These are phyloP conservation scores for Ceratobasidium sp. DNA, from an alignment of 1,284 basidiomycete genomes.

Conservation along the genomic window DNA sequence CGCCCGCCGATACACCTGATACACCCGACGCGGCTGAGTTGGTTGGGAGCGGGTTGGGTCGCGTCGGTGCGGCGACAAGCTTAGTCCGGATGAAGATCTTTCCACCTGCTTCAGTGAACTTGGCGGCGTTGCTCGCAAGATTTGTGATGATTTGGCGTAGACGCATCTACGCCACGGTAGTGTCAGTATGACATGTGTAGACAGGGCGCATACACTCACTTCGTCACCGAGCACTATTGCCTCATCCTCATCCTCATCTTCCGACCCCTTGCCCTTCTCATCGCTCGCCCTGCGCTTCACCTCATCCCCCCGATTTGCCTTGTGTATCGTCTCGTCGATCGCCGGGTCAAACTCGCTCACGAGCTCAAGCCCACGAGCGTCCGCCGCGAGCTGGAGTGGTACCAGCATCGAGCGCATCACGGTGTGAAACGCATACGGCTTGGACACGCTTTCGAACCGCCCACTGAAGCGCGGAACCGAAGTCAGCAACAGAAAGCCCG, in stretches of 20 bases:
- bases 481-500: conserved; percentile 10
- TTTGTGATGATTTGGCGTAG: conserved; percentile 84
- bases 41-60: conserved; percentile 40
- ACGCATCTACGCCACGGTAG: conserved; percentile 61
- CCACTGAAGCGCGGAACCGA: conserved; percentile 61
- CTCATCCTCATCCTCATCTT: conserved; percentile 62
- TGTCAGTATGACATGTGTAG: neutral
- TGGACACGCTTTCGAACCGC: conserved; percentile 76
- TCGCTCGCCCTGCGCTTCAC: conserved; percentile 63
- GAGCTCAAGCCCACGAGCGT: conserved; percentile 76
- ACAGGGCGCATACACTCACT: conserved; percentile 39
- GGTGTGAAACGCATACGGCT: conserved; percentile 87
- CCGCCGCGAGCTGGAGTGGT: conserved; percentile 78
- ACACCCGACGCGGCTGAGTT: conserved; percentile 20
- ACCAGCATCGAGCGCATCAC: conserved; percentile 84
- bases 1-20: conserved; percentile 7
- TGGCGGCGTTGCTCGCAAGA: conserved; percentile 66
- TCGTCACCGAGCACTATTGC: conserved; percentile 83
- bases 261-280: conserved; percentile 55
- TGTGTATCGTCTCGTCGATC: conserved; percentile 77
- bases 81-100: conserved; percentile 70
- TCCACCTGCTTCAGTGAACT: conserved; percentile 82
- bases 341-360: conserved; percentile 76
- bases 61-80: conserved; percentile 67
- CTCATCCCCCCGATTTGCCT: conserved; percentile 69